Evolutionary conservation across 2,329 filamentous ascomycete species (phyloP).

Genomic region (Chaetomiaceae sp.): DNA sequence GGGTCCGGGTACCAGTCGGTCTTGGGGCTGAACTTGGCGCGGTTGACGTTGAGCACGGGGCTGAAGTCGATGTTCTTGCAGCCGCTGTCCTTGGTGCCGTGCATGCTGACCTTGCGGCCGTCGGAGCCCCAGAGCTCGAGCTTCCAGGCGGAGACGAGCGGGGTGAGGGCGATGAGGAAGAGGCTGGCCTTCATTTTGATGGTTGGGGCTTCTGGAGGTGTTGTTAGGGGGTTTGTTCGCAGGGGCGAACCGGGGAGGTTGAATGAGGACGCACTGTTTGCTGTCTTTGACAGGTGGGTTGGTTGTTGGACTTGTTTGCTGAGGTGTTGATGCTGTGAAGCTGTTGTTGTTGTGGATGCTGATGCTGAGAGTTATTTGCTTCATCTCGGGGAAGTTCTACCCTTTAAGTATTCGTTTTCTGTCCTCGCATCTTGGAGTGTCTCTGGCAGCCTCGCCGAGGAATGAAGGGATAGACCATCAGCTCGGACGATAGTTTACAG

Average conservation of each 20-base stretch:
- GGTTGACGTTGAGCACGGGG: constrained; percentile 18
- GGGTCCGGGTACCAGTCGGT: constrained; percentile 8
- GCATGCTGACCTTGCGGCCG: constrained; percentile 11
- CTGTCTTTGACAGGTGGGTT: neutral
- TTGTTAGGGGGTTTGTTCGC: too few species aligned
- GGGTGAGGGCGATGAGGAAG: constrained; percentile 7
- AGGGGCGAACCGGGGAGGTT: too few species aligned
- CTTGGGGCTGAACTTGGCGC: constrained; percentile 12
- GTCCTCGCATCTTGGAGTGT: neutral
- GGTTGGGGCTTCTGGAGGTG: neutral
- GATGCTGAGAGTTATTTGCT: neutral
- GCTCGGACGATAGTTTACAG: neutral
- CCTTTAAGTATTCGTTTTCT: constrained; percentile 2
- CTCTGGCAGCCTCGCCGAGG: neutral
- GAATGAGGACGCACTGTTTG: neutral
- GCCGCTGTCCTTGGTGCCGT: constrained; percentile 11
- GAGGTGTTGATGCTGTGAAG: neutral
- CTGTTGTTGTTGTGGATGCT: neutral
- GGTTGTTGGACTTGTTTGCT: neutral
- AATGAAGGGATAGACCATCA: neutral
- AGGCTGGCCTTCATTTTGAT: constrained; percentile 15
- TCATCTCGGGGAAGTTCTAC: neutral
- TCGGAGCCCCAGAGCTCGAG: constrained; percentile 13
- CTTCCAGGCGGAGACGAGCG: constrained; percentile 17
- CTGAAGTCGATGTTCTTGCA: constrained; percentile 19